Base-by-base conservation (phyloP, 1,139 yeast genomes). In the Pichia sp. region DNA sequence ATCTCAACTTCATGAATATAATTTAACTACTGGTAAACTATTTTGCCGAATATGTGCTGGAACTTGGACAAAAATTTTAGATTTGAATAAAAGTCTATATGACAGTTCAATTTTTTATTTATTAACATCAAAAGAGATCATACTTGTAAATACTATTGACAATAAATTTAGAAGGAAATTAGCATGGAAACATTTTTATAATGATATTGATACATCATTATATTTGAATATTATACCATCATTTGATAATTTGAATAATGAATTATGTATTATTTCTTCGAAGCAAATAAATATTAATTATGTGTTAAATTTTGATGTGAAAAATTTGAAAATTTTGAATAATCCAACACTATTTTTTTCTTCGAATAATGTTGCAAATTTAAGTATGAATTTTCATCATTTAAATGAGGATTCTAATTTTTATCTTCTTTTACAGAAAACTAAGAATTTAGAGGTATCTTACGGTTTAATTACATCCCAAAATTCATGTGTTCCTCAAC, bases 121-220 rank as follows among this genome's bases (percentile, higher is more conserved):
- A 11, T 60, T 82, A 20, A 82, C 90, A 0, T 72, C 86, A 1
- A 76, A 71, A 51, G 92, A 83, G 56, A 48, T 83, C 11, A 73
- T 80, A 1, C 63, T 82, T 66, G 55, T 78, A 16, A 64, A 66
- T 40, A 51, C 68, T 1, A 42, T 58, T 2, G 49, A 54, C 0
- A 57, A 54, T 0, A 56, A 57, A 0, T 58, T 68, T 34, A 62
- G 62, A 34, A 68, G 83, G 47, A 49, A 77, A 8, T 55, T 86
- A 3, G 74, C 89, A 0, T 82, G 90, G 87, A 82, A 80, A 48
- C 95, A 87, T 60, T 74, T 67, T 49, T 62, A 82, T 38, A 70
- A 72, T 38, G 70, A 74, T 10, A 49, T 59, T 0, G 95, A 87
- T 54, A 74, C 77, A 1, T 73, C 89, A 0, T 55, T 80, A 48